Conservation (phyloP, 345 rosid species). For the Carallia pectinifolia region DNA sequence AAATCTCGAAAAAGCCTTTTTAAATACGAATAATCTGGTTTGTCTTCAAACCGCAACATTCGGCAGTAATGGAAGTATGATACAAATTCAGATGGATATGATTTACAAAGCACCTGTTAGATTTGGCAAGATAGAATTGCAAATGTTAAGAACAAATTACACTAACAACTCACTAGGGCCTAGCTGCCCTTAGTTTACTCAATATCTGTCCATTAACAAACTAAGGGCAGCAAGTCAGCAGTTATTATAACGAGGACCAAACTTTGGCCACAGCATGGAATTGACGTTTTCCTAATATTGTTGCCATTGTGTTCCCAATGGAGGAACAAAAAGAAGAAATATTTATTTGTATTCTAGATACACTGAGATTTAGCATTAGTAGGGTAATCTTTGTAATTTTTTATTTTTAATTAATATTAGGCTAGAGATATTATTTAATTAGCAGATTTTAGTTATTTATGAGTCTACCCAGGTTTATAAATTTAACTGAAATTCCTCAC, state of each 20-base stretch:
- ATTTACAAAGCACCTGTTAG: conserved; percentile 78
- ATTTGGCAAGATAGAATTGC: neutral
- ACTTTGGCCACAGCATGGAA: neutral
- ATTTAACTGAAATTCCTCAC: no score
- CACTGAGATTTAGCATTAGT: no score
- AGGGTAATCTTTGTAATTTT: no score
- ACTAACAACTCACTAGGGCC: neutral
- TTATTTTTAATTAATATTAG: no score
- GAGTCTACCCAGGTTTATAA: no score
- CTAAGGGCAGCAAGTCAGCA: no score
- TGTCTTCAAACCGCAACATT: conserved; percentile 88
- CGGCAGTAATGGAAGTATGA: conserved; percentile 95
- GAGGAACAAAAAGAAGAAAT: no score
- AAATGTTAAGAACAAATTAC: neutral
- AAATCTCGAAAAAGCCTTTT: conserved; percentile 91
- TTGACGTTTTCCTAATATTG: neutral
- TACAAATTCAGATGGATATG: conserved; percentile 81
- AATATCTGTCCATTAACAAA: neutral
- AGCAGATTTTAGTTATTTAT: no score
- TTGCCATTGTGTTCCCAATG: no score
- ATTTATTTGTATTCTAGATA: no score
- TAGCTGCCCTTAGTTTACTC: neutral
- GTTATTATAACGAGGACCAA: neutral
- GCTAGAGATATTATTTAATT: no score
- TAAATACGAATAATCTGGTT: conserved; percentile 94